phyloP scores from a whole-genome alignment of 139 green algal species.

The Asterochloris erici region DNA sequence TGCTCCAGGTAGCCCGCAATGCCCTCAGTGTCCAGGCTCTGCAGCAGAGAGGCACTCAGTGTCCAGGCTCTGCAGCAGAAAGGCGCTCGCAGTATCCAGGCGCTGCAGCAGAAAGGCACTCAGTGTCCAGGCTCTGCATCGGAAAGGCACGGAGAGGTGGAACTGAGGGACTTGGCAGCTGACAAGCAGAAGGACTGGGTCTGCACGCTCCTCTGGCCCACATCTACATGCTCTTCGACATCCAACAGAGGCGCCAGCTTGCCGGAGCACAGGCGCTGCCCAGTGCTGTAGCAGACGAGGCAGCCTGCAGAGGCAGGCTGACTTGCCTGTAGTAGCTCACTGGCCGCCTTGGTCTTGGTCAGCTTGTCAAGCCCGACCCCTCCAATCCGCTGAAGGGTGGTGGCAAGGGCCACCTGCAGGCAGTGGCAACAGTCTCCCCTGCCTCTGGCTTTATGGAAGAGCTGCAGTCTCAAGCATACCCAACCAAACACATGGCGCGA shows the following conservation, averaged over 20 bases:
- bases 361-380: constrained; percentile 27
- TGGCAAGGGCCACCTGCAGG: constrained; percentile 36
- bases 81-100: not conserved
- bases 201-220: not conserved
- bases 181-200: not conserved
- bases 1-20: constrained; percentile 22
- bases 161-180: not conserved
- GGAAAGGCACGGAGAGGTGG: not conserved
- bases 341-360: constrained; percentile 10
- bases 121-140: not conserved
- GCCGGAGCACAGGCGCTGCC: not conserved
- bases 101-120: not conserved
- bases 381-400: constrained; percentile 43
- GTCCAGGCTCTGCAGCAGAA: constrained; percentile 38
- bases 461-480: not conserved
- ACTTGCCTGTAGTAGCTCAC: constrained; percentile 24
- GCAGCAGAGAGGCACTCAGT: constrained; percentile 33
- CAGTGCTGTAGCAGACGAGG: not conserved
- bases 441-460: not conserved
- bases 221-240: not conserved
- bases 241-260: not conserved
- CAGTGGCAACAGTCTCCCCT: not conserved
- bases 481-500: not conserved
- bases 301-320: not conserved
- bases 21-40: constrained; percentile 41